phyloP scores from a whole-genome alignment of 1,139 yeast species.

The Lodderomyces jiufengensis region DNA sequence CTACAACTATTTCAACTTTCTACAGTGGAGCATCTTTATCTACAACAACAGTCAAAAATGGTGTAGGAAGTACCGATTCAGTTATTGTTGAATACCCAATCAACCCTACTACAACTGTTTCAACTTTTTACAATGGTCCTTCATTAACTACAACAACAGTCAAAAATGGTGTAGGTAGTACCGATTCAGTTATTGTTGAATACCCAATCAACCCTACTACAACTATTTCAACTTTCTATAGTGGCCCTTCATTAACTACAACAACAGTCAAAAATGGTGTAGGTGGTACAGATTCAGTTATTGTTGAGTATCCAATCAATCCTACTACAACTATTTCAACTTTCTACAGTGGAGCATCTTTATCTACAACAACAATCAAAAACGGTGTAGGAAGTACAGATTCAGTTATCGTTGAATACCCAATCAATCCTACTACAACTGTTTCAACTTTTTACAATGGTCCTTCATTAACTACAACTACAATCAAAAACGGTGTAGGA shows the following conservation, averaged over 20 bases:
- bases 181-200: slow-evolving; percentile 11
- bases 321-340: slow-evolving; percentile 13
- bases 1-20: slow-evolving; percentile 11
- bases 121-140: too few species aligned
- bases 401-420: slow-evolving; percentile 18
- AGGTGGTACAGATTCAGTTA: slow-evolving; percentile 17
- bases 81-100: slow-evolving; percentile 16
- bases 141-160: slow-evolving; percentile 8
- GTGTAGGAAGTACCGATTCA: slow-evolving; percentile 15
- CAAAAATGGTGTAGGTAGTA: slow-evolving; percentile 10
- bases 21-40: slow-evolving; percentile 11
- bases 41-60: slow-evolving; percentile 10
- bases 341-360: slow-evolving; percentile 8
- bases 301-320: slow-evolving; percentile 17
- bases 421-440: slow-evolving; percentile 14
- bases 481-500: too few species aligned
- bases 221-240: slow-evolving; percentile 11
- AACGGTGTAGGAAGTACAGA: slow-evolving; percentile 13
- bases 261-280: slow-evolving; percentile 9
- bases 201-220: slow-evolving; percentile 15
- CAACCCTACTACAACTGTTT: slow-evolving; percentile 12
- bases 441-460: slow-evolving; percentile 11
- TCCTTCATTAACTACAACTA: slow-evolving; percentile 7
- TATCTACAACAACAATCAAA: slow-evolving; percentile 10
- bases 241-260: slow-evolving; percentile 1